Base-by-base conservation (phyloP, 805 yeast species). In the Debaryomyces castellii region DNA sequence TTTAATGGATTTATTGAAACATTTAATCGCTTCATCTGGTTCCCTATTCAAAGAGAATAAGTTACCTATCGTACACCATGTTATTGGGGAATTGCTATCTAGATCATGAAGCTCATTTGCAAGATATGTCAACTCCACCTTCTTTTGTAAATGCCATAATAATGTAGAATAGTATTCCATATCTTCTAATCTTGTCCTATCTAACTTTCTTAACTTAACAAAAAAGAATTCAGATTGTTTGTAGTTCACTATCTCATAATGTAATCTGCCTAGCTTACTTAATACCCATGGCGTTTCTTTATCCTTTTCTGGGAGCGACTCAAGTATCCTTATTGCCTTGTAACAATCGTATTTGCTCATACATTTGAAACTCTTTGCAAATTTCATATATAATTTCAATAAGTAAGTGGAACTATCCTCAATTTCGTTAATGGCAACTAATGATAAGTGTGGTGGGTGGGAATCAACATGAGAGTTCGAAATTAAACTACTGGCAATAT, bases 41-140 rank as follows among this genome's bases (percentile, higher is more conserved):
- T 92, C 97, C 49, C 88, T 75, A 30, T 80, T 81, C 30, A 91
- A 71, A 5, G 97, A 89, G 51, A 88, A 88, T 38, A 92, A 76
- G 62, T 92, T 94, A 1, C 99, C 99, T 48, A 90, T 74, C 1
- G 87, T 84, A 51, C 94, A 86, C 98, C 99, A 92, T 0, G 97
- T 83, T 52, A 89, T 85, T 5, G 96, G 87, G 10, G 84, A 72
- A n/a, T 74, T 64, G 9, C 81, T 71, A 53, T 85, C 81, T 14
- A 82, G 69, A 47, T 83, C 87, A 50, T 83, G 73, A 35, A 92
- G 70, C 53, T 90, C 97, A 59, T 87, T 88, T 3, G 96, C 87
- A 46, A 94, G 72, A 55, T 77, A 82, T n/a, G 94, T 83, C 42
- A 94, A 73, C 45, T 85, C 91, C 17, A 81, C 79, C 40, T 87